Evolutionary conservation across 2,329 filamentous ascomycete species (phyloP), one percentile per base, ranked within the genome.

Genomic region (Hypomyces perniciosus): DNA sequence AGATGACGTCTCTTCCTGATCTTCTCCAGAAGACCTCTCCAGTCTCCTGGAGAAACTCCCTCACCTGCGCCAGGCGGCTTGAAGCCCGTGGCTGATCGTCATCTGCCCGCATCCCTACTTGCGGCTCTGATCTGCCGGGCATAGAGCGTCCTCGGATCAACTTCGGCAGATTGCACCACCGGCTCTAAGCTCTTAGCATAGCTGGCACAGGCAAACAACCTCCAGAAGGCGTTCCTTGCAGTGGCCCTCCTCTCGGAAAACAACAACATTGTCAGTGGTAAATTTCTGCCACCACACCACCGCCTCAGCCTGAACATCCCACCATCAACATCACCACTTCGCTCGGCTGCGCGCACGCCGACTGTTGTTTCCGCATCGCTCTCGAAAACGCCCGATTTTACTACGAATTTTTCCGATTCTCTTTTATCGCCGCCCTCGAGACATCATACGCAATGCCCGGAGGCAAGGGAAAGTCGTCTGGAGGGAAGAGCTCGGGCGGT

Each of bases 391-490:
- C 43, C 31, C 44, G 27, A 38, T 49, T 34, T 40, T 30, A n/a
- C 20, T 29, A 31, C 49, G 40, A 45, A 40, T n/a, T 30, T 46
- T 26, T 33, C 31, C 13, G 40, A 40, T 46, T 46, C 44, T 37
- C 33, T 27, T n/a, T 27, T 3, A 10, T 39, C 51, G 20, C 40
- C 44, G 38, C 44, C 34, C 31, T 48, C 49, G 45, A 47, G 30
- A 48, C 49, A 27, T 30, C 44, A 55, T 57, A 53, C 60, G 74
- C 69, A 74, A 83, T 83, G 80, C 72, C 90, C 68, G 91, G 91
- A 68, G 90, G 90, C 76, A 96, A 96, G 81, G 91, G 91, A 80
- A 95, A 90, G 79, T 89, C 85, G 58, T 82, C 86, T 62, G 90
- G 91, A 64, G 91, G 91, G 68, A 96, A 95, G 84, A 91, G 75